phyloP scores from a whole-genome alignment of 257 asterid genomes.

The Gardenia jasminoides region DNA sequence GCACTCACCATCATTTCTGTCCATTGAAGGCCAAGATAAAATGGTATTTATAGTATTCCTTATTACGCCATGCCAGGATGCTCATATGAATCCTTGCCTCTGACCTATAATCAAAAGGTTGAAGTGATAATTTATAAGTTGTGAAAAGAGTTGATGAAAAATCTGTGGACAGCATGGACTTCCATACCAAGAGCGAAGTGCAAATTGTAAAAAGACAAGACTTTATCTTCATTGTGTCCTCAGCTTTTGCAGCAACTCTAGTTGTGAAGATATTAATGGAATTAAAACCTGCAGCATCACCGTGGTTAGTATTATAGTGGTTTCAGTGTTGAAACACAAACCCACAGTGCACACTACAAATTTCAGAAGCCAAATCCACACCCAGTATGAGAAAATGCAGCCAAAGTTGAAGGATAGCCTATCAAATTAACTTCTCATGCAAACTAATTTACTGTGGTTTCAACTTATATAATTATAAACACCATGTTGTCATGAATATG shows the following conservation, averaged over 20 bases:
- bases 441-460: not conserved
- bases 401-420: not conserved
- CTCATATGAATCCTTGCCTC: slow-evolving; percentile 48
- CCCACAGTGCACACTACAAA: not conserved
- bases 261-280: slow-evolving; percentile 56
- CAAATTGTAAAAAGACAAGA: slow-evolving; percentile 75
- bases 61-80: slow-evolving; percentile 54
- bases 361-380: not conserved
- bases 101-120: slow-evolving; percentile 42
- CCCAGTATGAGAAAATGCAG: not conserved
- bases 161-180: slow-evolving; percentile 13
- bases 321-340: not conserved
- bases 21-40: slow-evolving; percentile 61
- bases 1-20: slow-evolving; percentile 64
- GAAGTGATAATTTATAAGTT: not conserved
- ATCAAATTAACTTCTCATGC: not conserved
- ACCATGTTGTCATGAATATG: not conserved
- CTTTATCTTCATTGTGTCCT: slow-evolving; percentile 60
- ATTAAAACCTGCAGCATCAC: slow-evolving; percentile 65
- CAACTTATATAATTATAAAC: not conserved
- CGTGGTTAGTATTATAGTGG: slow-evolving; percentile 16
- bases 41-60: slow-evolving; percentile 46
- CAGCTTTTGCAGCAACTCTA: slow-evolving; percentile 52
- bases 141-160: not conserved
- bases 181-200: slow-evolving; percentile 72